Conservation (phyloP, 2,329 filamentous ascomycete species). For the Talaromyces sp. region DNA sequence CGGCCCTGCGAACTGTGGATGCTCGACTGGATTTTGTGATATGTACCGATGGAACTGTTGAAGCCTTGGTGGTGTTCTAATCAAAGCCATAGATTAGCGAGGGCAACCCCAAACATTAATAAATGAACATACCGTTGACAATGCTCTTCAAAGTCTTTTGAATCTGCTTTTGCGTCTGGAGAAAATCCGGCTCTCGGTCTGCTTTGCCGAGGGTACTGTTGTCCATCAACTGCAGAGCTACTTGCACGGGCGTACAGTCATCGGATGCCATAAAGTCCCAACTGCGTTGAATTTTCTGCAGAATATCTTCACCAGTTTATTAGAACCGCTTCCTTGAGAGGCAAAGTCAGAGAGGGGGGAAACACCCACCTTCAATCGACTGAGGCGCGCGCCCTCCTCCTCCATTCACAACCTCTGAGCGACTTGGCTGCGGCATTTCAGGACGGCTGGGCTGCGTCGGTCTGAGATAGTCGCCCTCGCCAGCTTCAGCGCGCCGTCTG, state of each 20-base stretch:
- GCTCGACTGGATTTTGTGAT: conserved; percentile 95
- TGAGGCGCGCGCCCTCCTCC: conserved; percentile 22
- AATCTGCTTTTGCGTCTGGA: conserved; percentile 78
- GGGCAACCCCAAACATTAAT: no score
- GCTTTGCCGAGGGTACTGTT: conserved; percentile 88
- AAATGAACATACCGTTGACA: conserved; percentile 61
- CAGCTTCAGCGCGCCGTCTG: conserved; percentile 22
- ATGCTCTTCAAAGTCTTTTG: conserved; percentile 90
- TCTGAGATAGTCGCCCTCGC: conserved; percentile 21
- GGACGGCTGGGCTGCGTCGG: conserved; percentile 16
- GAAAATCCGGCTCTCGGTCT: conserved; percentile 80
- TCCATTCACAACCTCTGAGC: conserved; percentile 14
- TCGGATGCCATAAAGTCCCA: conserved; percentile 90
- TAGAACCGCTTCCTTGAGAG: background rate
- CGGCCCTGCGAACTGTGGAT: conserved; percentile 84
- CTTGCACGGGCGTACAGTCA: conserved; percentile 86
- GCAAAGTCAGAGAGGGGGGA: background rate
- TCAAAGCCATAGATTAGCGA: background rate
- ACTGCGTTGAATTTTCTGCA: conserved; percentile 78
- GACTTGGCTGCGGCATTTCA: conserved; percentile 15
- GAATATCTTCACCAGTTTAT: conserved; percentile 46
- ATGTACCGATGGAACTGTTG: conserved; percentile 97
- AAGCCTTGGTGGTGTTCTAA: conserved; percentile 95
- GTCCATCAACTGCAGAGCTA: conserved; percentile 92
- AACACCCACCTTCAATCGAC: conserved; percentile 32